Evolutionary conservation across 495 filamentous ascomycete genomes (phyloP).

Genomic region (Aspergillus saccharolyticus): DNA sequence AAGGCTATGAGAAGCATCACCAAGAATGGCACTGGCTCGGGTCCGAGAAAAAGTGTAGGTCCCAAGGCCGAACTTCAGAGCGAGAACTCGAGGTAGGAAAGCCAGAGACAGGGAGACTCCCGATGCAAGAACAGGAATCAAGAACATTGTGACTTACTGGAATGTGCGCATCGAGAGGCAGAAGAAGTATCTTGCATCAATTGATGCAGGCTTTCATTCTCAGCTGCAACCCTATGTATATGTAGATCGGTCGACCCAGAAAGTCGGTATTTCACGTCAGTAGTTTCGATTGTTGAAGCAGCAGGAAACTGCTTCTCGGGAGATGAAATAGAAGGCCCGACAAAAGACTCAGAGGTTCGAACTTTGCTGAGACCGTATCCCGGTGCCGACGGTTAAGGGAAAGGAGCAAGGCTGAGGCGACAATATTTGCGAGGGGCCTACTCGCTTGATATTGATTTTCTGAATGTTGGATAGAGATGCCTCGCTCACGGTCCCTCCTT

Average conservation of each 20-base stretch:
- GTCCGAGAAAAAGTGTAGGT: not conserved
- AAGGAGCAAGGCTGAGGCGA: not conserved
- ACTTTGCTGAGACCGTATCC: not conserved
- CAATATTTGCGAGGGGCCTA: constrained; percentile 13
- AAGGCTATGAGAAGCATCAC: not conserved
- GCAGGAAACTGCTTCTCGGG: not conserved
- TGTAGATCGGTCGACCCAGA: constrained; percentile 13
- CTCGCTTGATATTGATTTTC: constrained; percentile 23
- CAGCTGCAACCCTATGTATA: constrained; percentile 18
- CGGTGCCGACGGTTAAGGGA: constrained; percentile 1
- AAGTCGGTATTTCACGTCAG: constrained; percentile 13
- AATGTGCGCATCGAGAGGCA: not conserved
- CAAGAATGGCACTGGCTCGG: not conserved
- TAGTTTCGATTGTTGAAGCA: not conserved
- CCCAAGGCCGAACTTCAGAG: not conserved
- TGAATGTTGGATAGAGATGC: constrained; percentile 14
- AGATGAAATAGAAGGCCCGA: constrained; percentile 2
- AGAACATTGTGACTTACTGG: constrained; percentile 1
- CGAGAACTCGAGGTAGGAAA: not conserved
- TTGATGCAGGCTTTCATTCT: constrained; percentile 16
- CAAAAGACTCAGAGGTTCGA: not conserved
- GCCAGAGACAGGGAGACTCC: not conserved
- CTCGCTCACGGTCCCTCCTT: constrained; percentile 17
- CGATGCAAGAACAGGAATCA: not conserved
- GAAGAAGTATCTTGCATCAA: constrained; percentile 17